These are phyloP conservation scores for Thelephora ganbajun DNA, from an alignment of 768 basidiomycete species.

Conservation along the genomic window DNA sequence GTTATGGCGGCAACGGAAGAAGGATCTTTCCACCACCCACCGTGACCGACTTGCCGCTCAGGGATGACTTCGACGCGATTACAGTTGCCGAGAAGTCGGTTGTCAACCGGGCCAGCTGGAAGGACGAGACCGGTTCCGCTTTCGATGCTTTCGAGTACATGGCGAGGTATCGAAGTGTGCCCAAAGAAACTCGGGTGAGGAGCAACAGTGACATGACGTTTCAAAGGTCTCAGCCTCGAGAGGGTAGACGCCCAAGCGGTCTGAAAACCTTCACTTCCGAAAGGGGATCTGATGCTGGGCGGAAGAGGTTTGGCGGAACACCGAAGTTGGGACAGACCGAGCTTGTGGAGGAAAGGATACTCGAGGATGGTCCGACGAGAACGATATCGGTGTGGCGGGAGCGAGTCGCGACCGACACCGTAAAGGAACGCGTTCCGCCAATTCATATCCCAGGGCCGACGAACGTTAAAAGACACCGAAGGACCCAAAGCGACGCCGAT, in stretches of 20 bases:
- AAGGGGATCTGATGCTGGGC: neutral
- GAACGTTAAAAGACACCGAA: neutral
- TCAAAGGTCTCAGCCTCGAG: too few species aligned
- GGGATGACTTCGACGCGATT: neutral
- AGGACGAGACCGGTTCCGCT: neutral
- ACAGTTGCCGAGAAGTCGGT: neutral
- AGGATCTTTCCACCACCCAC: neutral
- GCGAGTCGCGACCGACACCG: slow-evolving; percentile 17
- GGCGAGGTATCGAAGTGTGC: neutral
- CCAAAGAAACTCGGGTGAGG: neutral
- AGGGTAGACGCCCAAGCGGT: too few species aligned
- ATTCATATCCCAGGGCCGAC: too few species aligned
- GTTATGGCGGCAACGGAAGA: neutral
- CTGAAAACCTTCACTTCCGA: neutral
- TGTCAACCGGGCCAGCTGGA: neutral
- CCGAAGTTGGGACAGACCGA: slow-evolving; percentile 12
- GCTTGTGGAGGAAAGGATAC: slow-evolving; percentile 18
- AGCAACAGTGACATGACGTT: neutral
- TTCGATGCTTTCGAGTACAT: neutral
- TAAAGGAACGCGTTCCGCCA: slow-evolving; percentile 1
- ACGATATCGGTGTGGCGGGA: slow-evolving; percentile 24
- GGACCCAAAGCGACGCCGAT: slow-evolving; percentile 7
- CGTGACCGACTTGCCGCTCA: neutral
- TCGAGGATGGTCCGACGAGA: slow-evolving; percentile 20
- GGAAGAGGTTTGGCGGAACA: neutral